These are phyloP conservation scores for Microcyclosporella mali DNA, from an alignment of 2,329 filamentous ascomycete species.

Conservation along the genomic window DNA sequence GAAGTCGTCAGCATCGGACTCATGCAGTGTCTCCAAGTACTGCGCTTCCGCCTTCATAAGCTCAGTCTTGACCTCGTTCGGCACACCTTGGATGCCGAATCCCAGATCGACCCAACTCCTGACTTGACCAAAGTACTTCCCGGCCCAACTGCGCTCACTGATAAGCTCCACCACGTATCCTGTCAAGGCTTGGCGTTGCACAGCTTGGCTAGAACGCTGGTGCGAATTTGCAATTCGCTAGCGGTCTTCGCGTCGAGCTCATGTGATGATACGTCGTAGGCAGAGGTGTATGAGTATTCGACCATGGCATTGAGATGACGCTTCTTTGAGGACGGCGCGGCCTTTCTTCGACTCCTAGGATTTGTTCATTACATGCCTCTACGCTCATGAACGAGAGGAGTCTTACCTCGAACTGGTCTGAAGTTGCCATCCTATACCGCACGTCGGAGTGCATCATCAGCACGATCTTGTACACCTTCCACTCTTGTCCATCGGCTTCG, in stretches of 20 bases:
- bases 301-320: conserved; percentile 18
- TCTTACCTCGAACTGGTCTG: neutral
- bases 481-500: conserved; percentile 1
- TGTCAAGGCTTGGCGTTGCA: neutral
- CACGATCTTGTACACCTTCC: conserved; percentile 3
- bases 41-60: neutral
- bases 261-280: neutral
- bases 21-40: neutral
- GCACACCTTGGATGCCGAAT: neutral
- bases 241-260: neutral
- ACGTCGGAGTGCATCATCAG: neutral
- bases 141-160: no score
- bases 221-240: neutral
- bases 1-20: no score
- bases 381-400: no score
- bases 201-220: neutral
- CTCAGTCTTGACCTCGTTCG: neutral
- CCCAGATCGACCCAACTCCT: neutral
- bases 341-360: neutral
- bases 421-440: conserved; percentile 1
- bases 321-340: conserved; percentile 1
- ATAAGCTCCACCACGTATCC: neutral
- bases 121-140: no score
- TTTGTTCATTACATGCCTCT: neutral
- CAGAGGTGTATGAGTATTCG: neutral